Percentiles rank a stretch among this genome's conserved stretches.
These are phyloP conservation scores for Toxoplasma gondii DNA, from an alignment of 169 alveolate species.

Conservation along the genomic window DNA sequence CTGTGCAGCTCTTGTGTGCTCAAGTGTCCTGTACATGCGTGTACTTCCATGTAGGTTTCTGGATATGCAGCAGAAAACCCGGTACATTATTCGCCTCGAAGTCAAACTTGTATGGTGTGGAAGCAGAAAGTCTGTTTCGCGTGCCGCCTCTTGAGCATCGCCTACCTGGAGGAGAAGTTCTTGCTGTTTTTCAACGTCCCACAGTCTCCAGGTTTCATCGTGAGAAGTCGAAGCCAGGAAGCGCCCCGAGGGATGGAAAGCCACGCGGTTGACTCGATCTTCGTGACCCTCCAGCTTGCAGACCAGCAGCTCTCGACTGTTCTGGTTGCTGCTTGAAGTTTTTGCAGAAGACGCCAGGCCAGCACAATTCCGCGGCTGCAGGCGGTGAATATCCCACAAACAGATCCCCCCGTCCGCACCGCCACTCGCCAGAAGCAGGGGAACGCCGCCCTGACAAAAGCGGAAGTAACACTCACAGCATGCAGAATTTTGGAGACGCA, in stretches of 20 bases:
- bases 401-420: constrained; percentile 42
- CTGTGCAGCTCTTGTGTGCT: too few species aligned
- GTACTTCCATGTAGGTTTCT: too few species aligned
- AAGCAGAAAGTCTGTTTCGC: too few species aligned
- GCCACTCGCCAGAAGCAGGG: constrained; percentile 54
- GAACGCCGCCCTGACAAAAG: background rate
- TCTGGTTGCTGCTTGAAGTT: background rate
- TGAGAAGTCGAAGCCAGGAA: constrained; percentile 77
- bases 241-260: constrained; percentile 64
- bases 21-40: too few species aligned
- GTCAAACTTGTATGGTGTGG: too few species aligned
- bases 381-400: constrained; percentile 33
- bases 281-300: constrained; percentile 70
- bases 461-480: background rate
- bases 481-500: too few species aligned
- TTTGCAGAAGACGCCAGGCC: background rate
- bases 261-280: constrained; percentile 71
- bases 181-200: constrained; percentile 85
- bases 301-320: constrained; percentile 22
- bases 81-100: too few species aligned
- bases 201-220: constrained; percentile 92
- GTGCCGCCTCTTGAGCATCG: background rate
- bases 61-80: too few species aligned
- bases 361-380: background rate
- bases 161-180: constrained; percentile 84